A percentile compares a stretch with the other conserved stretches of the same genome.
Conservation (phyloP, 352 stramenopile species). For the Phytophthora lateralis region DNA sequence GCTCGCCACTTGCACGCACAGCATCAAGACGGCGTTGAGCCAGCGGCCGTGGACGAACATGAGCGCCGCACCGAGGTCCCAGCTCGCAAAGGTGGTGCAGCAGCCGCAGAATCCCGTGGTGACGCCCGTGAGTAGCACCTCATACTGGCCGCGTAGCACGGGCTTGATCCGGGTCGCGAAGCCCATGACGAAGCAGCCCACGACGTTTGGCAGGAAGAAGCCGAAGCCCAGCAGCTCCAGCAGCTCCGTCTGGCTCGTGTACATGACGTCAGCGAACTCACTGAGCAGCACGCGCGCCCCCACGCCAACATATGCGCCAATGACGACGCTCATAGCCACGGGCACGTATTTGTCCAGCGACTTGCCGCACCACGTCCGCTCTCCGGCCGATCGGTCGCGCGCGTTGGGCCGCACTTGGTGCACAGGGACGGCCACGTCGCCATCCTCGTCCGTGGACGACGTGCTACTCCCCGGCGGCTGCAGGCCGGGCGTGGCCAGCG, state of each 20-base stretch:
- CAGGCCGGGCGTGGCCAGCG: slow-evolving; percentile 32
- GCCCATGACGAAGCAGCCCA: slow-evolving; percentile 76
- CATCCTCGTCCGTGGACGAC: slow-evolving; percentile 38
- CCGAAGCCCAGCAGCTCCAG: slow-evolving; percentile 56
- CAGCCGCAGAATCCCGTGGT: slow-evolving; percentile 75
- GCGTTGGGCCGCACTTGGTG: slow-evolving; percentile 20
- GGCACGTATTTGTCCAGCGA: slow-evolving; percentile 41
- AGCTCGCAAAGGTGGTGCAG: slow-evolving; percentile 72
- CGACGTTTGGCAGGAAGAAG: slow-evolving; percentile 61
- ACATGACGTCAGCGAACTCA: slow-evolving; percentile 47
- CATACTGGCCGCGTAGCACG: slow-evolving; percentile 52
- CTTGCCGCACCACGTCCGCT: slow-evolving; percentile 11
- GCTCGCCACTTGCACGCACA: slow-evolving; percentile 52
- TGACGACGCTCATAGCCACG: slow-evolving; percentile 39
- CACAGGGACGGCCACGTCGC: slow-evolving; percentile 24
- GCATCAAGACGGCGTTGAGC: slow-evolving; percentile 53
- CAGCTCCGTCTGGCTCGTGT: slow-evolving; percentile 45
- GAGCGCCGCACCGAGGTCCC: slow-evolving; percentile 51
- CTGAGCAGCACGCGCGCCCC: slow-evolving; percentile 54
- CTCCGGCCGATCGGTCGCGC: slow-evolving; percentile 15
- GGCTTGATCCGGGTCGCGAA: slow-evolving; percentile 45
- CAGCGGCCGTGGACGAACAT: slow-evolving; percentile 59
- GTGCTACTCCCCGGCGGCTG: slow-evolving; percentile 28
- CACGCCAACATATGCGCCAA: slow-evolving; percentile 58
- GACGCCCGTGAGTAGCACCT: slow-evolving; percentile 54